phyloP scores from a whole-genome alignment of 257 asterid genomes.

The Solanum etuberosum region DNA sequence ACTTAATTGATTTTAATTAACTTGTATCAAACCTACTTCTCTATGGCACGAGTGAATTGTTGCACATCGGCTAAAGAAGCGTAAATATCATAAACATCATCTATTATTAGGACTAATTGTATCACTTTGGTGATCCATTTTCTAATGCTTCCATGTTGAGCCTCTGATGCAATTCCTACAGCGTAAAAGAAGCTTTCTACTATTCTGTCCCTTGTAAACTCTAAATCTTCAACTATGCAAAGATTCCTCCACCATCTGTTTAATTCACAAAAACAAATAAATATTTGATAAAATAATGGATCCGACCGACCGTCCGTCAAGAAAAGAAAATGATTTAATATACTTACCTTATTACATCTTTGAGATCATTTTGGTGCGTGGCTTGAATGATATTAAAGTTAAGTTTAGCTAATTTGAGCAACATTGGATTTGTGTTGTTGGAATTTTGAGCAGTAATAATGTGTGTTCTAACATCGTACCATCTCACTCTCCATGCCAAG shows the following conservation, averaged over 20 bases:
- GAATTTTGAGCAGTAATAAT: not conserved
- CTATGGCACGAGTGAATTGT: conserved; percentile 36
- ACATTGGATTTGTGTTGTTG: not conserved
- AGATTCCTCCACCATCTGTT: conserved; percentile 50
- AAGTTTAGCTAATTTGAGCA: conserved; percentile 35
- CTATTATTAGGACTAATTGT: conserved; percentile 23
- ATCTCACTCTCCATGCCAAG: conserved; percentile 30
- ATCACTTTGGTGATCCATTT: conserved; percentile 46
- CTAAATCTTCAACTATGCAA: conserved; percentile 17
- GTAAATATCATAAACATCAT: conserved; percentile 48
- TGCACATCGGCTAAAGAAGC: conserved; percentile 32
- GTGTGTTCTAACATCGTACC: conserved; percentile 39
- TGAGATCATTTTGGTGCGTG: conserved; percentile 43
- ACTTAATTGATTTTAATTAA: too few species aligned
- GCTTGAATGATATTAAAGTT: conserved; percentile 49
- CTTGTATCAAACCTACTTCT: conserved; percentile 15
- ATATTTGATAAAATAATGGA: not conserved
- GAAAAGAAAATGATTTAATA: not conserved
- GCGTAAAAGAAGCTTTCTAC: conserved; percentile 49
- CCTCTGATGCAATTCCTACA: conserved; percentile 39
- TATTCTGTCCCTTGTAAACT: conserved; percentile 40
- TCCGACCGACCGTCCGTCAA: not conserved
- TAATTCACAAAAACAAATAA: not conserved
- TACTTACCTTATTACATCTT: conserved; percentile 31
- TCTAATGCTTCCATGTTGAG: conserved; percentile 35